Evolutionary conservation across 148 eudicot genomes (phyloP), one percentile per base, ranked within the genome.

Genomic region (Drosera capensis): DNA sequence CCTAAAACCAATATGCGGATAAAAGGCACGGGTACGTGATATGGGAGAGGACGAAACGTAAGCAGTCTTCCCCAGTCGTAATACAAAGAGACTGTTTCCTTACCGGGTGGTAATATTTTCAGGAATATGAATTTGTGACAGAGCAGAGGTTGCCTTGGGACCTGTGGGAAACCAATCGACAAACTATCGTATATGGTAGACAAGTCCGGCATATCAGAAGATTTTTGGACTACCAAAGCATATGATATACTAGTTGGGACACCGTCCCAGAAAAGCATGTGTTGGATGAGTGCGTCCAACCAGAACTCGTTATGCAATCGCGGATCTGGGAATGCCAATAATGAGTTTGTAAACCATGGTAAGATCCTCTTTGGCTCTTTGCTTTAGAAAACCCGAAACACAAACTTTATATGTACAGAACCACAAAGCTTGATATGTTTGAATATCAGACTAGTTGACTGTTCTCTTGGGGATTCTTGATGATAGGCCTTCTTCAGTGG

Each of bases 141-240:
- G 68, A 60, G 61, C 83, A 77, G 83, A 57, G 48, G 68, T 64
- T 77, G 83, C 51, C 46, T 69, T 56, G 83, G 83, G 51, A 63
- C 67, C 71, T 72, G 68, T 46, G 26, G 49, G 16, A 72, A 60
- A 51, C 67, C 71, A 25, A 79, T 66, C 45, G 71, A 72, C 34
- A 75, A 72, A 25, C 63, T 60, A 20, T 57, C 75, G 24, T 61
- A 73, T 22, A 23, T 45, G 24, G 59, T 63, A 45, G 70, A 49
- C 44, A 65, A 69, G 43, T 55, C 54, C 21, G 47, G 75, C 25
- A 48, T 61, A 23, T 69, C 73, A 1, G 83, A 77, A 12, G 75
- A 64, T 48, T 69, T 77, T 55, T 77, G 79, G 83, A 77, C 75
- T 68, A 72, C 68, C 45, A 69, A 75, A 52, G 61, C 78, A 23